Evolutionary conservation across 257 asterid genomes (phyloP), one percentile per base, ranked within the genome.

Genomic region (Nicotiana benthamiana): DNA sequence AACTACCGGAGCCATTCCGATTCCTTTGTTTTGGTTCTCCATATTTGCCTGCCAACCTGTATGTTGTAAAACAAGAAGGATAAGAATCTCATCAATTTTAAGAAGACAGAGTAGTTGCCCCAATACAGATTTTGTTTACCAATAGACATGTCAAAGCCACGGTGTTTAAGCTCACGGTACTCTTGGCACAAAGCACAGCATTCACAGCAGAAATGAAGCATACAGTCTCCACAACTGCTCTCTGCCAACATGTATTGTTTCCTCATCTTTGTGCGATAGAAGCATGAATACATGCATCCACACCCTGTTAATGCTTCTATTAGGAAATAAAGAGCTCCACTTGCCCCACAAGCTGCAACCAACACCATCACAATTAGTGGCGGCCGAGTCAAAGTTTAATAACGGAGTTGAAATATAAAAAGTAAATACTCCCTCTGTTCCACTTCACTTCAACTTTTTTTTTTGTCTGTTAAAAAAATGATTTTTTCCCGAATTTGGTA

Each of bases 161-260:
- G 87, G 66, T 61, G 36, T 62, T 70, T 78, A 17, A 84, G 84
- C 78, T 84, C 87, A 27, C 87, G 87, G 30, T 81, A 72, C 54
- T 84, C 87, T 81, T 84, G 85, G 27, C 87, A 84, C 64, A 84
- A 53, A 10, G 87, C 81, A 84, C 85, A 84, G 5, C 43, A 10
- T 13, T 81, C 87, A 36, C 87, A 84, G 20, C 72, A 84, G 66
- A 18, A 81, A 63, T 84, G 87, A 62, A 84, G 75, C n/a, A 78
- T 56, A 48, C 83, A 84, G 27, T 81, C 85, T 10, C 13, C 70
- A 27, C 85, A 84, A 51, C 79, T 75, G 52, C 30, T 54, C 40
- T 82, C 87, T 4, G 51, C 48, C 63, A 84, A 52, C 26, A 6
- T 65, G n/a, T 72, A 84, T 28, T 77, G 81, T 22, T 78, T 32